Percentiles rank a stretch among this genome's conserved stretches.
phyloP scores from a whole-genome alignment of 805 yeast genomes.

The Zygoascus biomembranicola region DNA sequence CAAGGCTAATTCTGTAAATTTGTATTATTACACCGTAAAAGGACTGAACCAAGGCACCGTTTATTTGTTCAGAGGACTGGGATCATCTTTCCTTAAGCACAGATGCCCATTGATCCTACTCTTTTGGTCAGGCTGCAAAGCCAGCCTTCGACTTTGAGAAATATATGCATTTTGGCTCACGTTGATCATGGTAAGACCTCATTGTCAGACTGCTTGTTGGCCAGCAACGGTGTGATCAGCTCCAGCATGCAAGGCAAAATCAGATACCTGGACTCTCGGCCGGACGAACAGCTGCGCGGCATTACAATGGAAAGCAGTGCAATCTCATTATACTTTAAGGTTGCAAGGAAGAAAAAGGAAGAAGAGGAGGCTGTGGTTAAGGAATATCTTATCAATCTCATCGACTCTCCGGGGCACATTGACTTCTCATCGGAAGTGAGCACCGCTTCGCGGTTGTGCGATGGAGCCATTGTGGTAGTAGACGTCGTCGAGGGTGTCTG shows the following conservation, averaged over 20 bases:
- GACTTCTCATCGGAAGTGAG: conserved; percentile 96
- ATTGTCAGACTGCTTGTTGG: conserved; percentile 80
- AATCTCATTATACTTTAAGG: conserved; percentile 81
- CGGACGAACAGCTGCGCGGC: conserved; percentile 93
- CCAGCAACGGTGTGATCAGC: conserved; percentile 94
- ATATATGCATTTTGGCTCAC: conserved; percentile 93
- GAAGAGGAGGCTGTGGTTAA: conserved; percentile 32
- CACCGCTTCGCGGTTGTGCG: conserved; percentile 91
- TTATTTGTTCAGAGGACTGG: not conserved
- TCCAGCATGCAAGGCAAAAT: conserved; percentile 93
- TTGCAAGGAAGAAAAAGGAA: conserved; percentile 33
- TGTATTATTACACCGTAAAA: not conserved
- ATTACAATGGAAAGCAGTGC: conserved; percentile 98
- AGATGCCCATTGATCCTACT: conserved; percentile 46
- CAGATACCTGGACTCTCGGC: conserved; percentile 84
- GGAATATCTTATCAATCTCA: conserved; percentile 81
- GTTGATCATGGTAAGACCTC: conserved; percentile 99
- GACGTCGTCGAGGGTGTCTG: conserved; percentile 99
- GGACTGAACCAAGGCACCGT: too few species aligned
- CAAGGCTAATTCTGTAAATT: not conserved
- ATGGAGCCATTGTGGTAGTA: conserved; percentile 90
- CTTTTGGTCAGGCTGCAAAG: conserved; percentile 60
- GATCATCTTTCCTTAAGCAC: not conserved
- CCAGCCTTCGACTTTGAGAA: conserved; percentile 64
- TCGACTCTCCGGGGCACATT: conserved; percentile 99